Evolutionary conservation across 129 eudicot genomes (phyloP).

Genomic region (Logfia minima): DNA sequence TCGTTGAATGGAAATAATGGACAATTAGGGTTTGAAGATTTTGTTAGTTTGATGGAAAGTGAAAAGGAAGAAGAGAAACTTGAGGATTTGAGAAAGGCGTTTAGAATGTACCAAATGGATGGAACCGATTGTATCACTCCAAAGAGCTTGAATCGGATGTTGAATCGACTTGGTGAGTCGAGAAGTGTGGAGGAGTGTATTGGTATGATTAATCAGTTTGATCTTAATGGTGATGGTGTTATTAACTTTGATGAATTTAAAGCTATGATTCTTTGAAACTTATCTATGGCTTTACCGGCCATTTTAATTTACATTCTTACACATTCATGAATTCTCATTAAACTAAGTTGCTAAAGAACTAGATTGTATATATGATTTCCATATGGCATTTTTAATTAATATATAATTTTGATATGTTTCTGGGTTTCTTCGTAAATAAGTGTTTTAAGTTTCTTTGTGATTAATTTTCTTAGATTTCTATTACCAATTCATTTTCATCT

Average conservation of each 20-base stretch:
- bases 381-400: too few relatives aligned
- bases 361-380: not conserved
- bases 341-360: too few relatives aligned
- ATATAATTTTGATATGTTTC: too few relatives aligned
- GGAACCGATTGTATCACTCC: slow-evolving; percentile 44
- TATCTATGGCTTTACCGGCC: not conserved
- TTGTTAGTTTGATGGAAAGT: slow-evolving; percentile 32
- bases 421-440: too few relatives aligned
- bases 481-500: too few relatives aligned
- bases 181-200: slow-evolving; percentile 36
- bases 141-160: slow-evolving; percentile 46
- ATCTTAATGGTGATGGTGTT: slow-evolving; percentile 50
- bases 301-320: too few relatives aligned
- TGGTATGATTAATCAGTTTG: slow-evolving; percentile 38
- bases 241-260: slow-evolving; percentile 41
- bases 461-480: too few relatives aligned
- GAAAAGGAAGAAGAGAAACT: slow-evolving; percentile 36
- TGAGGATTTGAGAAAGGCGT: slow-evolving; percentile 38
- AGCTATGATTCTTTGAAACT: slow-evolving; percentile 36
- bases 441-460: too few relatives aligned
- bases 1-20: slow-evolving; percentile 7
- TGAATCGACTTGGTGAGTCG: slow-evolving; percentile 47
- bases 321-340: too few relatives aligned
- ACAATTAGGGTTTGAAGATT: slow-evolving; percentile 34
- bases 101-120: slow-evolving; percentile 43